Base-by-base conservation (phyloP, 306 rosid genomes). In the Vicia villosa region DNA sequence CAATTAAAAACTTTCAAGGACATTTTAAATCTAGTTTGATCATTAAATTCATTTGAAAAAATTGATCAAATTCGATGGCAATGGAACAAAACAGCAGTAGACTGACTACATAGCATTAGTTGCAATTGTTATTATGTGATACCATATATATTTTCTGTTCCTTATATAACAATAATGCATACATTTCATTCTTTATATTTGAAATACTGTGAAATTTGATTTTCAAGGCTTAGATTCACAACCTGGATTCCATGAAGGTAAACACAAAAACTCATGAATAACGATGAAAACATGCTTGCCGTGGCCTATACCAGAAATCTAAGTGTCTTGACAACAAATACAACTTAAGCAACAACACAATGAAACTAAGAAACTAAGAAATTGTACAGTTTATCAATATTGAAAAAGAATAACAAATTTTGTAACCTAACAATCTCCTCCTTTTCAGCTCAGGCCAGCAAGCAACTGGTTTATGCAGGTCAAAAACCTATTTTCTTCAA, bases 341-440 rank as follows among this genome's bases (percentile, higher is more conserved):
- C 75, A 77, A 65, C 19, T 77, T 50, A 61, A 78, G 73, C 78
- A 70, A 74, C 20, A 14, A 65, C 61, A 64, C 66, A 63, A 49
- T 76, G 70, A 55, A 69, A 46, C 77, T 24, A 15, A 42, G 70
- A 55, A 69, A 46, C 77, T 24, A 15, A 42, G 74, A 56, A 54
- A 72, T 78, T 74, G 67, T 79, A 79, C 65, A 84, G 73, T 46
- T 38, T 77, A 76, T 69, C 66, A 61, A 71, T 21, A 34, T 41
- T 63, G 42, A 66, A 81, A 79, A 68, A 57, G 76, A 76, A 75
- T 74, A 86, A 85, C 75, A 80, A 84, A 86, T 82, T 61, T 26
- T 63, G 69, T 70, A 79, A 64, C 43, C 82, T 75, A 60, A 74
- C 46, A 81, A 62, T 57, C 62, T 66, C 76, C 40, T 66, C 75